Percentiles rank a stretch among this genome's conserved stretches.
Evolutionary conservation across 441 rosid genomes (phyloP).

Genomic region (Hura crepitans): DNA sequence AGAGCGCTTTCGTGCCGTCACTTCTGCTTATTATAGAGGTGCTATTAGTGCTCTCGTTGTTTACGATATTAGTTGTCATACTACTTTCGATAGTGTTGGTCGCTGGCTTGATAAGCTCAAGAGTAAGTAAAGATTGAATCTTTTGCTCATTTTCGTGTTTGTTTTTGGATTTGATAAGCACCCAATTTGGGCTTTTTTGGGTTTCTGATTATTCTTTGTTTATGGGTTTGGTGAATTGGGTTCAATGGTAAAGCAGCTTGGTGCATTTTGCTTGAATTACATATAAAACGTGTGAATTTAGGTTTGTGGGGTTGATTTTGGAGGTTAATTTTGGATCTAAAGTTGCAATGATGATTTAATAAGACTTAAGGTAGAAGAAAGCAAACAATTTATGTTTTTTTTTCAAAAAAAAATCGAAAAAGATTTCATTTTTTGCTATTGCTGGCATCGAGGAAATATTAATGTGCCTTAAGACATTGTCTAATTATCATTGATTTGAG

Average conservation of each 20-base stretch:
- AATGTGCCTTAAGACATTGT: too few relatives aligned
- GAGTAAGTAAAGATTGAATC: conserved; percentile 33
- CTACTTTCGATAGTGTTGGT: conserved; percentile 48
- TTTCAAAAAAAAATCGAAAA: neutral
- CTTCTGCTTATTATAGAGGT: conserved; percentile 83
- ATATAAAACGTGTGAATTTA: conserved; percentile 7
- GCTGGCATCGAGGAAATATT: neutral
- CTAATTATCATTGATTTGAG: neutral
- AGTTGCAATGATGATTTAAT: conserved; percentile 19
- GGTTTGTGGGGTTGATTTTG: conserved; percentile 13
- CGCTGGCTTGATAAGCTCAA: conserved; percentile 64
- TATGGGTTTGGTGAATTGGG: neutral
- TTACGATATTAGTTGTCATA: conserved; percentile 53
- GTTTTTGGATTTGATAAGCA: conserved; percentile 13
- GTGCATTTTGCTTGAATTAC: conserved; percentile 1
- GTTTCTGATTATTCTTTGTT: neutral
- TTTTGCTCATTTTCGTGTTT: conserved; percentile 3
- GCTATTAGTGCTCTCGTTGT: conserved; percentile 72
- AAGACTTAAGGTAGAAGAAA: conserved; percentile 24
- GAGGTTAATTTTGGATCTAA: conserved; percentile 33
- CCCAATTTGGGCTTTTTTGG: conserved; percentile 11
- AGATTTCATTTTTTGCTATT: neutral
- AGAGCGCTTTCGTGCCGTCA: conserved; percentile 71
- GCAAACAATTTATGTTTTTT: conserved; percentile 11
- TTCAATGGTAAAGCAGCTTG: neutral